phyloP scores from a whole-genome alignment of 306 rosid species.

The Dalbergia oliveri region DNA sequence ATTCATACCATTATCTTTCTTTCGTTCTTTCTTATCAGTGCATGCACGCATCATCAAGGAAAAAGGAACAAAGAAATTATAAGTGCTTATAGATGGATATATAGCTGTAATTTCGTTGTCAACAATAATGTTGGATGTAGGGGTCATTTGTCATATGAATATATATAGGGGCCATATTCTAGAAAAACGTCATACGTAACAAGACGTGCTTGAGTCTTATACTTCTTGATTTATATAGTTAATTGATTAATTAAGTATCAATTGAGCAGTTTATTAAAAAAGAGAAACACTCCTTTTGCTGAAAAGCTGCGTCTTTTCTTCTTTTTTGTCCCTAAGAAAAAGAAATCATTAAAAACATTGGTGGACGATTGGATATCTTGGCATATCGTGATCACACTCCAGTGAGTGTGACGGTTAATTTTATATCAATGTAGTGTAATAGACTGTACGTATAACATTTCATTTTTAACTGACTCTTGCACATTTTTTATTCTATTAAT shows the following conservation, averaged over 20 bases:
- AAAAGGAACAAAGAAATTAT: background rate
- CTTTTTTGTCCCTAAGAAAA: too few relatives aligned
- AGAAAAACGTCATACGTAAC: constrained; percentile 14
- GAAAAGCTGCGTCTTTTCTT: constrained; percentile 12
- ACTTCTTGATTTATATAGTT: constrained; percentile 26
- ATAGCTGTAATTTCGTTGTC: background rate
- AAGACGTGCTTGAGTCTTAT: constrained; percentile 20
- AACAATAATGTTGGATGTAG: constrained; percentile 16
- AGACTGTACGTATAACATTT: background rate
- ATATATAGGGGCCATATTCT: constrained; percentile 28
- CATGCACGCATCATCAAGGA: constrained; percentile 43
- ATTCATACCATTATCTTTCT: constrained; percentile 9
- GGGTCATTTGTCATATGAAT: constrained; percentile 1
- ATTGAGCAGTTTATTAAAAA: background rate
- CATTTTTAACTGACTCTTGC: background rate
- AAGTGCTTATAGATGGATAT: background rate
- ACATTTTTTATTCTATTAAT: background rate
- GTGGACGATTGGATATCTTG: constrained; percentile 22
- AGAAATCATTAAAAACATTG: background rate
- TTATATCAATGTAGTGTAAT: background rate
- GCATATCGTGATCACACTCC: constrained; percentile 31
- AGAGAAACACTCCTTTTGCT: background rate
- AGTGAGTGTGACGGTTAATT: constrained; percentile 17
- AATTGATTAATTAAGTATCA: constrained; percentile 9
- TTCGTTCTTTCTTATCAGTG: constrained; percentile 27